Evolutionary conservation across 345 rosid genomes (phyloP), one percentile per base, ranked within the genome.

Genomic region (Durio zibethinus): DNA sequence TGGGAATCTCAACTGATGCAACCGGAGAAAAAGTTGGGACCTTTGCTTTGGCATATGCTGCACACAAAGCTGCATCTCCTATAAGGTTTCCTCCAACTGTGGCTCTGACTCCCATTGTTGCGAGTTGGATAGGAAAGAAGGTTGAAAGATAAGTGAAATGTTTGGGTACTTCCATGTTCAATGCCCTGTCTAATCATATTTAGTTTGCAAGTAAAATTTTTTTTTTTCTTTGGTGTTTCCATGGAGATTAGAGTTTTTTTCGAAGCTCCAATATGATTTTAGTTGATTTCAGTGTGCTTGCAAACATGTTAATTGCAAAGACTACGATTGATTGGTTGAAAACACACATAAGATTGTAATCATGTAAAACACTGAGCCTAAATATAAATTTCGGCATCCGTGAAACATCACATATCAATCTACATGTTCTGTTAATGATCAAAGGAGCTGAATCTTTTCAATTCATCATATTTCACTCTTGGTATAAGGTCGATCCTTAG

Each of bases 31-130:
- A 88, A 3, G 94, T 96, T 0, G 97, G 99, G 6, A 89, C 97
- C 5, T 87, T 93, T 84, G 97, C 97, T 25, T 74, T 95, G 82
- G 98, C 99, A 0, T 89, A 92, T 43, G 98, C 97, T 11, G 98
- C 99, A 0, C 99, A 95, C 78, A 95, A 95, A 83, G 99, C 98
- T 59, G 98, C 99, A 2, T 95, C 99, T 18, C 99, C 96, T 0
- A 93, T 93, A 6, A 87, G 98, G 88, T 93, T 95, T 83, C 97
- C 99, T 0, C 98, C 98, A 3, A 93, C 97, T 0, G 97, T 95
- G 21, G 97, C 97, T 56, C 88, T 95, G 25, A 95, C 97, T 78
- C 99, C 98, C 35, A 85, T 90, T 47, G 99, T 93, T 63, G 97
- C 99, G 0, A 47, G 86, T 78, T 93, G 98, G 98, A 93, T 96